These are phyloP conservation scores for Termitomyces sp. DNA, from an alignment of 768 basidiomycete species.

Conservation along the genomic window DNA sequence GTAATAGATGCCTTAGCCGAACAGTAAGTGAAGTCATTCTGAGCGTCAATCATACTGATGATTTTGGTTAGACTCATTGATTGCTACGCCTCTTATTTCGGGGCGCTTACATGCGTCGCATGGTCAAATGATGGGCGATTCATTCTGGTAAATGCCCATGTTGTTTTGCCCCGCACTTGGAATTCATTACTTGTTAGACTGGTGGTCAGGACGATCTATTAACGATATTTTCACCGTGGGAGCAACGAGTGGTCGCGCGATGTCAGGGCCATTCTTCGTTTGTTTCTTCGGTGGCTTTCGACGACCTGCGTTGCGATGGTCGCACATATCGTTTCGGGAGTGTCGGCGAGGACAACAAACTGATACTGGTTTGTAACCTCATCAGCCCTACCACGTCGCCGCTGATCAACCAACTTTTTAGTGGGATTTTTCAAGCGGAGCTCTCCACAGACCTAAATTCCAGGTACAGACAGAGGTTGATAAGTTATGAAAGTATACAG, in stretches of 20 bases:
- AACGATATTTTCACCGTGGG: constrained; percentile 93
- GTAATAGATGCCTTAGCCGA: constrained; percentile 88
- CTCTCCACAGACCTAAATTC: constrained; percentile 83
- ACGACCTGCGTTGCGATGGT: constrained; percentile 83
- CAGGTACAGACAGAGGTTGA: constrained; percentile 33
- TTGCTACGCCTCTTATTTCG: constrained; percentile 94
- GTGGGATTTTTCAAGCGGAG: constrained; percentile 96
- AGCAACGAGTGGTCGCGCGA: constrained; percentile 89
- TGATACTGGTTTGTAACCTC: constrained; percentile 66
- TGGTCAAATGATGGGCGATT: constrained; percentile 98
- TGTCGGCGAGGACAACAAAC: constrained; percentile 94
- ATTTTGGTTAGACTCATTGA: constrained; percentile 69
- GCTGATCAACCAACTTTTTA: constrained; percentile 25
- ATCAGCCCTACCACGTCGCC: background rate
- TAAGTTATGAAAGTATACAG: background rate
- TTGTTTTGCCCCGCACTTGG: background rate
- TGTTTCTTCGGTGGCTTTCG: constrained; percentile 86
- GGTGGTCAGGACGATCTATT: constrained; percentile 97
- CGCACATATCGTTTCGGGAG: constrained; percentile 93
- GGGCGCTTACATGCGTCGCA: constrained; percentile 81
- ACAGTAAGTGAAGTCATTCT: constrained; percentile 48
- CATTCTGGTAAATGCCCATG: constrained; percentile 60
- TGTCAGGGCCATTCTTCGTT: constrained; percentile 98
- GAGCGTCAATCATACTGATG: background rate
- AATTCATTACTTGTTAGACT: constrained; percentile 45